A percentile compares a stretch with the other conserved stretches of the same genome.
These are phyloP conservation scores for Podospora fimiseda DNA, from an alignment of 495 filamentous ascomycete genomes.

Conservation along the genomic window DNA sequence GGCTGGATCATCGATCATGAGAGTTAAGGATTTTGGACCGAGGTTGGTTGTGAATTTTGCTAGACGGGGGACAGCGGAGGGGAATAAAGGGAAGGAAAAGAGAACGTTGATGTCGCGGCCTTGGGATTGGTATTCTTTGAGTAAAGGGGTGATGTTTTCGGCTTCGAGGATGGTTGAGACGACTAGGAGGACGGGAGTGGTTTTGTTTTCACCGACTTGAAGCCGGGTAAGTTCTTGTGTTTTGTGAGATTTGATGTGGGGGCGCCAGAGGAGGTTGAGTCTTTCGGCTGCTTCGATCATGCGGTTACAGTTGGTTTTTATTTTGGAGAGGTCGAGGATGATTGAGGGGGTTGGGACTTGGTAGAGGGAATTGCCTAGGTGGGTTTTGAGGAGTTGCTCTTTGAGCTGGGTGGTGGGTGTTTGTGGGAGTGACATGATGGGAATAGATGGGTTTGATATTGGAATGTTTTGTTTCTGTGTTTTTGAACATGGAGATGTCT, in stretches of 20 bases:
- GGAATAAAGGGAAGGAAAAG: constrained; percentile 67
- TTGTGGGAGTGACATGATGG: neutral
- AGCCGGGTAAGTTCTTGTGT: constrained; percentile 66
- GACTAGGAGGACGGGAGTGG: constrained; percentile 56
- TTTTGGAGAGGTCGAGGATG: constrained; percentile 62
- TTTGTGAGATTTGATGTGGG: constrained; percentile 87
- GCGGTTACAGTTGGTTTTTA: constrained; percentile 61
- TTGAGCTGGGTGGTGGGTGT: constrained; percentile 20
- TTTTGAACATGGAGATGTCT: too few relatives aligned
- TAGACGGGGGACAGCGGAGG: constrained; percentile 55
- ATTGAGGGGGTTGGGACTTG: constrained; percentile 61
- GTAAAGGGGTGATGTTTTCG: constrained; percentile 58
- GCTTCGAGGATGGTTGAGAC: constrained; percentile 75
- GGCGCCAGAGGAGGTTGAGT: constrained; percentile 63
- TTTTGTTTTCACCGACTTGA: constrained; percentile 55
- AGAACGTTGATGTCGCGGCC: constrained; percentile 58
- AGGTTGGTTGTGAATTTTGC: constrained; percentile 43
- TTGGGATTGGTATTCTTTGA: constrained; percentile 49
- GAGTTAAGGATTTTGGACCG: constrained; percentile 47
- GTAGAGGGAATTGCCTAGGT: constrained; percentile 55
- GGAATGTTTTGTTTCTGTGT: too few relatives aligned
- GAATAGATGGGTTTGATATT: neutral
- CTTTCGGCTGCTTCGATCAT: constrained; percentile 60
- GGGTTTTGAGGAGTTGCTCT: constrained; percentile 40
- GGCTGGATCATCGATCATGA: constrained; percentile 67